Base-by-base conservation (phyloP, 345 rosid genomes). In the Eucalyptus marginata region DNA sequence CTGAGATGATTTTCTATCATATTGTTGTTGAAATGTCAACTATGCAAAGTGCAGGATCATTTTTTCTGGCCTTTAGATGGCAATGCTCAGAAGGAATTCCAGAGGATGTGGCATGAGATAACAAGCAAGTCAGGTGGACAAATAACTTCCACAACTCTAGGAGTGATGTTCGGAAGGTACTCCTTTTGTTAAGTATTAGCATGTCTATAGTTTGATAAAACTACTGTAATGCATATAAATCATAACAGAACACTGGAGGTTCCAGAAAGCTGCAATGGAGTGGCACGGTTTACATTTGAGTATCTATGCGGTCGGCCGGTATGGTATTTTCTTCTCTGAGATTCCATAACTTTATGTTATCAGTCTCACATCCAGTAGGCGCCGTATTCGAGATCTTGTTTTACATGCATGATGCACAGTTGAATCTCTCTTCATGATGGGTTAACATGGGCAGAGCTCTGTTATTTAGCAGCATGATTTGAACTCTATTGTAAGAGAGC, bases 131-230 rank as follows among this genome's bases (percentile, higher is more conserved):
- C 90, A 58, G 96, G 96, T 31, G 95, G 96, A 89, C 91, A 93
- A 90, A 93, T 97, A 90, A 94, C 92, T 86, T 94, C 96, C 27
- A 87, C 64, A 13, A 94, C 95, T 43, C 92, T 97, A 59, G 96
- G 95, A 36, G 97, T 97, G 87, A 97, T 97, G 99, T 96, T 97
- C 91, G 99, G 99, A 88, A 97, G 99, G 99, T 97, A 94, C 36
- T 86, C 90, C 20, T 88, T 46, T 86, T 88, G 85, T 44, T 49
- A 54, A 47, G 76, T 47, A 49, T 3, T 58, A 25, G 16, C 80
- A 47, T 90, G 29, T 20, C 68, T 56, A 25, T 66, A 33, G 27
- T 47, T 54, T 29, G 54, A 22, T 29, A 14, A 51, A 49, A 31
- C 27, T 36, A 14, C 29, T 85, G 44, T 64, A 49, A 15, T 86